phyloP scores from a whole-genome alignment of 129 eudicot genomes.

The Pulicaria dysenterica region DNA sequence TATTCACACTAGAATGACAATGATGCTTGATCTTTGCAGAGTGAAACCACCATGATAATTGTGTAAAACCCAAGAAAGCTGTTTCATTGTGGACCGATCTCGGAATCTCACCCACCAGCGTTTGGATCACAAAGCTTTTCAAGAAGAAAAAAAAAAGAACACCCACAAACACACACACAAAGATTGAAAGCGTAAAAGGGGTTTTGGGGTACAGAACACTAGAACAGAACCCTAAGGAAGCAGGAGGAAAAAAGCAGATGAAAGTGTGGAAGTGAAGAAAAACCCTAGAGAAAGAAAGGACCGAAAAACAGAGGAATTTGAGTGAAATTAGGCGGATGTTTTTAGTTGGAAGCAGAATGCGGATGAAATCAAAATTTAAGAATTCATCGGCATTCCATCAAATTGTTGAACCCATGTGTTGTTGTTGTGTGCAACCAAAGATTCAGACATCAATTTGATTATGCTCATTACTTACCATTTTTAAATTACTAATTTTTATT shows the following conservation, averaged over 20 bases:
- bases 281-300: constrained; percentile 31
- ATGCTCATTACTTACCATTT: not conserved
- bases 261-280: constrained; percentile 31
- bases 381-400: constrained; percentile 17
- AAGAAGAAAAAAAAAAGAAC: too few species aligned
- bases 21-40: constrained; percentile 14
- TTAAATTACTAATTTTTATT: not conserved
- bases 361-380: constrained; percentile 16
- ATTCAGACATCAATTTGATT: constrained; percentile 21
- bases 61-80: constrained; percentile 30
- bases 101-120: constrained; percentile 8
- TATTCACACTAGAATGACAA: constrained; percentile 19
- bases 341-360: constrained; percentile 8
- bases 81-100: constrained; percentile 45
- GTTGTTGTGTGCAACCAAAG: constrained; percentile 16
- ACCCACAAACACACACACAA: too few species aligned
- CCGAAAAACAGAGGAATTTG: not conserved
- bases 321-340: constrained; percentile 29
- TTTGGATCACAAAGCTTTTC: constrained; percentile 3
- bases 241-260: not conserved
- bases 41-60: not conserved
- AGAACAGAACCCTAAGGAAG: constrained; percentile 49
- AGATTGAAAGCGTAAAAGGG: constrained; percentile 9
- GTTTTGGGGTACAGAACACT: constrained; percentile 21
- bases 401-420: constrained; percentile 5